Evolutionary conservation across 2,329 filamentous ascomycete genomes (phyloP).

Genomic region (Eutypa lata): DNA sequence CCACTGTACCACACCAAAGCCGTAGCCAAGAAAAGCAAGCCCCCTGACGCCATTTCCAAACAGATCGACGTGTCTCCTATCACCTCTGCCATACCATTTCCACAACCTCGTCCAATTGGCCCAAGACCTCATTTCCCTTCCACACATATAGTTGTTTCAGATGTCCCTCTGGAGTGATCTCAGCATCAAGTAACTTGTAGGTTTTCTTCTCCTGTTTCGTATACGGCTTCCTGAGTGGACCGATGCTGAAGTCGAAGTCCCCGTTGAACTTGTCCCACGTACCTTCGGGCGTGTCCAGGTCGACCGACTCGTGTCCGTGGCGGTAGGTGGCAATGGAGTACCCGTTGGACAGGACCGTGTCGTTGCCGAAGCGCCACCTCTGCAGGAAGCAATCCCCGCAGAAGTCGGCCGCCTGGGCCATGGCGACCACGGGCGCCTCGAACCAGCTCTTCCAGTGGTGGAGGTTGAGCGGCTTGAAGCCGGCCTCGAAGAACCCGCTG

Average conservation of each 20-base stretch:
- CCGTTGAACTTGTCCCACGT: constrained; percentile 48
- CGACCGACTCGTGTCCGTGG: constrained; percentile 34
- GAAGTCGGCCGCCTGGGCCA: constrained; percentile 46
- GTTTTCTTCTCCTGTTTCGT: constrained; percentile 45
- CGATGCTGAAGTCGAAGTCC: constrained; percentile 52
- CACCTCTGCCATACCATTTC: constrained; percentile 47
- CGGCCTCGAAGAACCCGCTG: constrained; percentile 59
- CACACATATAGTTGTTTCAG: constrained; percentile 56
- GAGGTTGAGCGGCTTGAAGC: constrained; percentile 50
- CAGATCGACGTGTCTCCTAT: not conserved
- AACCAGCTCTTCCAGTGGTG: constrained; percentile 66
- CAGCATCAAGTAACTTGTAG: constrained; percentile 44
- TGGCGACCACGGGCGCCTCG: constrained; percentile 44
- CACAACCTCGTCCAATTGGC: constrained; percentile 45
- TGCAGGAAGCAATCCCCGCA: constrained; percentile 60
- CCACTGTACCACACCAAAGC: not conserved
- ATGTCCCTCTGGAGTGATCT: constrained; percentile 35
- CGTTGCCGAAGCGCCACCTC: constrained; percentile 47
- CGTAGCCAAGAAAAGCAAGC: constrained; percentile 2
- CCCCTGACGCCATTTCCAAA: not conserved
- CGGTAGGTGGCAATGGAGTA: constrained; percentile 53
- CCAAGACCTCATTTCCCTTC: constrained; percentile 34
- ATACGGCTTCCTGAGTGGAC: constrained; percentile 42
- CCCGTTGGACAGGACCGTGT: constrained; percentile 55
- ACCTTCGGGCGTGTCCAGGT: constrained; percentile 47